Evolutionary conservation across 768 basidiomycete genomes (phyloP), one percentile per base, ranked within the genome.

Genomic region (Kondoa malvinella): DNA sequence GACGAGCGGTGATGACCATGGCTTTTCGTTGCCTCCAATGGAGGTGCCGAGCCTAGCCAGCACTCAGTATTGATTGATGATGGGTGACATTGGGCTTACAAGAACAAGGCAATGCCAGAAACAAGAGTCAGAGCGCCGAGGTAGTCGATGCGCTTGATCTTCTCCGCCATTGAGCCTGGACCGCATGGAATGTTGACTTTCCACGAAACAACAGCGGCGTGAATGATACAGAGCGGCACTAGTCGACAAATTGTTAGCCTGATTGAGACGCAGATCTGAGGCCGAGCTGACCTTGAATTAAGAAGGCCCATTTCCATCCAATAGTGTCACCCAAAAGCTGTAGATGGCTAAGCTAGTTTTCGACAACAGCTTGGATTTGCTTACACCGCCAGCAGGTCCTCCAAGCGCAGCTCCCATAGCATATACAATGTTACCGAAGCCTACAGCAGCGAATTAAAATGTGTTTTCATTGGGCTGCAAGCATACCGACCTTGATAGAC

Each of bases 181-280:
- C 68, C 68, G 29, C 57, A 77, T 0, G 85, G 85, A 16, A 85
- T 79, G 66, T 81, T 79, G n/a, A 87, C 81, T 14, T 81, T 78
- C 50, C 84, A 66, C 2, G 78, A 76, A n/a, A 86, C 84, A 16
- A 82, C 76, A 17, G 80, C 68, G 59, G 84, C 81, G 1, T 85
- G 85, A 21, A 84, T 66, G 25, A 83, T 34, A 12, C 82, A 80
- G 33, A 84, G 72, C 0, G 85, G 85, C 0, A 84, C 81, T 78
- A 85, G 84, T n/a, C n/a, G n/a, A n/a, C n/a, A n/a, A n/a, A n/a
- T n/a, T n/a, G n/a, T n/a, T n/a, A n/a, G n/a, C n/a, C n/a, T n/a
- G 92, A 75, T 67, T 82, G 72, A 74, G 86, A 81, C 60, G 88
- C 86, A 74, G 87, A 80, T 34, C 85, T 70, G 68, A 95, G 79